Percentiles rank a stretch among this genome's conserved stretches.
Evolutionary conservation across 768 basidiomycete genomes (phyloP).

Genomic region (Kwoniella sp.): DNA sequence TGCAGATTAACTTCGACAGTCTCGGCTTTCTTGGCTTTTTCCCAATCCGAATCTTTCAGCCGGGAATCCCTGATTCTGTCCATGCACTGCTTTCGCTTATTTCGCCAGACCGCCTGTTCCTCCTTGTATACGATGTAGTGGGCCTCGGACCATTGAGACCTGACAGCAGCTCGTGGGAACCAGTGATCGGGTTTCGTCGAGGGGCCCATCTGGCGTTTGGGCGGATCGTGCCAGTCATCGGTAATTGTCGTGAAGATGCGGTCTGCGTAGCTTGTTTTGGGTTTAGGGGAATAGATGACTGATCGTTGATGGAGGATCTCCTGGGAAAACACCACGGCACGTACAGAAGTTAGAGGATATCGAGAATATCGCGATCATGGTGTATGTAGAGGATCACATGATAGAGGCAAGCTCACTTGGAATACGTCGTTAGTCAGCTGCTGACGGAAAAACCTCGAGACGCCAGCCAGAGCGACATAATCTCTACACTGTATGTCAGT

Average conservation of each 20-base stretch:
- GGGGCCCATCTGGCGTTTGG: conserved; percentile 1
- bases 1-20: background rate
- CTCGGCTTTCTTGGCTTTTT: background rate
- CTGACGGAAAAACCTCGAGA: conserved; percentile 26
- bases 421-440: conserved; percentile 30
- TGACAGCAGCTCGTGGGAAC: conserved; percentile 18
- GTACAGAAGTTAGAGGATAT: no score
- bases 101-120: conserved; percentile 22
- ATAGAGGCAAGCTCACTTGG: no score
- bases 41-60: background rate
- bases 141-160: conserved; percentile 25
- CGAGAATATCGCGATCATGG: no score
- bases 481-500: conserved; percentile 27
- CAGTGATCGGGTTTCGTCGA: conserved; percentile 2
- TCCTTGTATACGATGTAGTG: conserved; percentile 33
- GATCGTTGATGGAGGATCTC: background rate
- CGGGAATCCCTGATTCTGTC: background rate
- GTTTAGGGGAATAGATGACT: background rate
- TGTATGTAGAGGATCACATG: background rate
- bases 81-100: background rate
- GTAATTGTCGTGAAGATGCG: conserved; percentile 3
- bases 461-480: conserved; percentile 37
- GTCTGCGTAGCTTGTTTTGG: background rate
- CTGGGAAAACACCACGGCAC: background rate
- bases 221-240: conserved; percentile 4